A percentile compares a stretch with the other conserved stretches of the same genome.
These are phyloP conservation scores for Pseudomassariella vexata DNA, from an alignment of 2,329 filamentous ascomycete genomes.

Conservation along the genomic window DNA sequence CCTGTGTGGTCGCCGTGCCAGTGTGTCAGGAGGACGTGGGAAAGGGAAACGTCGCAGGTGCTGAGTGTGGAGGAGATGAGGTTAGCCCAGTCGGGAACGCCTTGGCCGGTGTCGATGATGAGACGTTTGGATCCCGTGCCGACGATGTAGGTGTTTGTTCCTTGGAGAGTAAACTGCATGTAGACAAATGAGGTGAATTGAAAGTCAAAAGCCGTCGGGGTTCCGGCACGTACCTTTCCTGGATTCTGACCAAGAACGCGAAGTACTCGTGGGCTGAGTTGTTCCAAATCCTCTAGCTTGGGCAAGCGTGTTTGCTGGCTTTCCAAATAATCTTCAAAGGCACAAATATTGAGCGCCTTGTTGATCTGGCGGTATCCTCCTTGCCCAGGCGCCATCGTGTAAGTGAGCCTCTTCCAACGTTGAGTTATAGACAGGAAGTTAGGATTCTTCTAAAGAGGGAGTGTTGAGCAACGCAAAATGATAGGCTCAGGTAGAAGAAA, in stretches of 20 bases:
- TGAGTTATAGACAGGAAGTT: no score
- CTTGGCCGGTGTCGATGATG: slow-evolving; percentile 69
- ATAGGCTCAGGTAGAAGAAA: no score
- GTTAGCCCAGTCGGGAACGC: slow-evolving; percentile 51
- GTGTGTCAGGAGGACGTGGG: slow-evolving; percentile 71
- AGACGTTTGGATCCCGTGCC: slow-evolving; percentile 57
- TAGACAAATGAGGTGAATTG: no score
- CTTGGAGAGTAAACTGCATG: slow-evolving; percentile 46
- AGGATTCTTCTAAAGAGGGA: no score
- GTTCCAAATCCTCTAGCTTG: slow-evolving; percentile 30
- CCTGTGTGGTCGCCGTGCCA: slow-evolving; percentile 85
- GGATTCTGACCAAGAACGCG: slow-evolving; percentile 37
- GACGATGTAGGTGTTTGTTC: slow-evolving; percentile 74
- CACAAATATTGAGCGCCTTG: slow-evolving; percentile 38
- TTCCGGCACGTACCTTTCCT: slow-evolving; percentile 28
- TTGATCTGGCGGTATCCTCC: slow-evolving; percentile 40
- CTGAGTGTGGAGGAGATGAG: slow-evolving; percentile 26
- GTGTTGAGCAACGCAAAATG: no score
- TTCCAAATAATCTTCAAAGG: slow-evolving; percentile 41
- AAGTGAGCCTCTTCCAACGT: no score
- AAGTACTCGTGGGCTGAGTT: slow-evolving; percentile 33
- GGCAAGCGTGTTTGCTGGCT: slow-evolving; percentile 30
- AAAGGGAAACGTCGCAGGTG: slow-evolving; percentile 23
- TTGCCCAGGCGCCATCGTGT: no score
- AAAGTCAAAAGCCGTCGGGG: background rate